phyloP scores from a whole-genome alignment of 2,329 filamentous ascomycete species.

The Penicillium rolfsii region DNA sequence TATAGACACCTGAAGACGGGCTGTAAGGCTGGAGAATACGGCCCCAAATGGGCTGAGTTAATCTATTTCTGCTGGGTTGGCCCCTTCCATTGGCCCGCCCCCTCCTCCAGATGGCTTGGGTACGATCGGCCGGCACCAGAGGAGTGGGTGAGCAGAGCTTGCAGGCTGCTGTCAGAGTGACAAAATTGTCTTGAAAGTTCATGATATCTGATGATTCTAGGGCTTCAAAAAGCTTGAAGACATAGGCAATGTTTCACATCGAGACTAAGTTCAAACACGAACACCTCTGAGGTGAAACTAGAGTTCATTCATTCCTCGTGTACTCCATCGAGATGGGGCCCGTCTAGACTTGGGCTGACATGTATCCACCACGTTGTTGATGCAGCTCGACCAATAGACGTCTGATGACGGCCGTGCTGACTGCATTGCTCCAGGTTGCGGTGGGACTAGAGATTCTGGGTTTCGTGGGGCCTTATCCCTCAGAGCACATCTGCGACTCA shows the following conservation, averaged over 20 bases:
- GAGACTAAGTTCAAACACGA: background rate
- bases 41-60: background rate
- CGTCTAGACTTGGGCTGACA: background rate
- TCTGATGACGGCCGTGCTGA: background rate
- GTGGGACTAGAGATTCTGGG: background rate
- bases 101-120: background rate
- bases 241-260: background rate
- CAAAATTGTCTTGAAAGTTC: background rate
- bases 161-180: background rate
- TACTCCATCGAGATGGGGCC: background rate
- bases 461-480: background rate
- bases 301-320: background rate
- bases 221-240: background rate
- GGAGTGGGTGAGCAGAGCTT: background rate
- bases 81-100: background rate
- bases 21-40: conserved; percentile 11
- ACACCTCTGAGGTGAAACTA: background rate
- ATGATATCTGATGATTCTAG: background rate
- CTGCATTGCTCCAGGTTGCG: background rate
- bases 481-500: background rate
- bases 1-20: conserved; percentile 4
- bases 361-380: background rate
- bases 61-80: background rate
- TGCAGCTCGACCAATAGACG: background rate
- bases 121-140: background rate